Base-by-base conservation (phyloP, 2,329 filamentous ascomycete species). In the Ustulina deusta region DNA sequence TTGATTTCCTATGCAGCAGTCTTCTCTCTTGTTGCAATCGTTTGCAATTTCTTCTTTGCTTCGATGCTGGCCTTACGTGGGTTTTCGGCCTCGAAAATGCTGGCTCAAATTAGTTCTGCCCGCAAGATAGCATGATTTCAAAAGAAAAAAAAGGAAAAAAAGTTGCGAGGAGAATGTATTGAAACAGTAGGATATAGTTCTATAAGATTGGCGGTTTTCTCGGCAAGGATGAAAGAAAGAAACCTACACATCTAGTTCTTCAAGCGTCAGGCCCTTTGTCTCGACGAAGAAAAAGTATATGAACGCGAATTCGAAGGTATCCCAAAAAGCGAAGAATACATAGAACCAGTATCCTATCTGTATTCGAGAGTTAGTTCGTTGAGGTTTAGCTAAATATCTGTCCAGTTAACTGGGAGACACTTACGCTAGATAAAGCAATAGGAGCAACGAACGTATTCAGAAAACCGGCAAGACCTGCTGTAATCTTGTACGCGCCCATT, bases 311-410 rank as follows among this genome's bases (percentile, higher is more conserved):
- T 80, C 78, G 7, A 79, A 73, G 2, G 74, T 73, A 60, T 80
- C 78, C 78, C 78, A 80, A 20, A 77, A 74, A n/a, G 74, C 75
- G 27, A 80, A 80, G 64, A 80, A 79, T 1, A 78, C 75, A 17
- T 79, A 80, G 58, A 79, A 79, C 77, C 78, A 79, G 22, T 79
- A 79, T 0, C 76, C 76, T 22, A 79, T 78, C 71, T 75, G 40
- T 32, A 56, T 42, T 2, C 42, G 4, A 13, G 2, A 7, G 27
- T 62, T 3, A 67, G 60, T 20, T 22, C 54, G 2, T 25, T 22
- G 20, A 15, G 25, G 52, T 17, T 4, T 10, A 20, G 29, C 32
- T 17, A 9, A 17, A 3, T 15, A 52, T 52, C 49, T 34, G 40
- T 17, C 10, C 17, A 1, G 9, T 25, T 6, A 17, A 5, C 29